Evolutionary conservation across 1,139 yeast species (phyloP).

Genomic region (Meyerozyma smithsonii): DNA sequence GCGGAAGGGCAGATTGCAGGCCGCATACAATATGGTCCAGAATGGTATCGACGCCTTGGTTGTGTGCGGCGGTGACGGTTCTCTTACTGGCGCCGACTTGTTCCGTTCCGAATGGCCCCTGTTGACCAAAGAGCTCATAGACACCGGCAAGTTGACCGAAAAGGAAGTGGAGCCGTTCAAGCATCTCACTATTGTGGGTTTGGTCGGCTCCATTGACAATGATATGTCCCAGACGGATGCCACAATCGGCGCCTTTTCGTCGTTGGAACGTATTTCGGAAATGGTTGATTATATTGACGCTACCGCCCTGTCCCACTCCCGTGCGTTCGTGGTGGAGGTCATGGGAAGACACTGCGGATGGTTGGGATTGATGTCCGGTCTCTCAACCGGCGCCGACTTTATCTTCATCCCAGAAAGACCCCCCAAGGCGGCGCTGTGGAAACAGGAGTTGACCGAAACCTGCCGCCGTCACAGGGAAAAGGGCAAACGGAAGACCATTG

Average conservation of each 20-base stretch:
- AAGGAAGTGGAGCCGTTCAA: conserved; percentile 57
- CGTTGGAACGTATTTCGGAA: conserved; percentile 88
- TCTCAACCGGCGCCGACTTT: conserved; percentile 92
- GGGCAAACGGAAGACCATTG: conserved; percentile 92
- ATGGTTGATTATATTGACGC: conserved; percentile 95
- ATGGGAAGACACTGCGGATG: conserved; percentile 99
- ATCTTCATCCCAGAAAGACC: conserved; percentile 87
- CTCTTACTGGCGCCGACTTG: conserved; percentile 93
- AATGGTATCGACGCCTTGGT: conserved; percentile 93
- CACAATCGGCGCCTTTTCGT: conserved; percentile 93
- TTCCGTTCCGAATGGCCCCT: conserved; percentile 95
- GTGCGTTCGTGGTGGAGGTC: conserved; percentile 96
- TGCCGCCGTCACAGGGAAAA: conserved; percentile 71
- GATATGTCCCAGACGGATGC: conserved; percentile 97
- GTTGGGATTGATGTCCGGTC: conserved; percentile 95
- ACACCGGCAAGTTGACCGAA: conserved; percentile 47
- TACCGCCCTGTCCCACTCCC: conserved; percentile 92
- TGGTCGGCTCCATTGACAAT: conserved; percentile 95
- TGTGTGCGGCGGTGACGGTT: conserved; percentile 99
- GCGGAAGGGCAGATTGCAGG: conserved; percentile 74
- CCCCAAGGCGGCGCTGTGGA: conserved; percentile 66
- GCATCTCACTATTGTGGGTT: conserved; percentile 84
- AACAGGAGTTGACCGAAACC: conserved; percentile 66
- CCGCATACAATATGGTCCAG: conserved; percentile 77
- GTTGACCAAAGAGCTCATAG: conserved; percentile 64